phyloP scores from a whole-genome alignment of 1,284 basidiomycete species.

The Puccinia triticina region DNA sequence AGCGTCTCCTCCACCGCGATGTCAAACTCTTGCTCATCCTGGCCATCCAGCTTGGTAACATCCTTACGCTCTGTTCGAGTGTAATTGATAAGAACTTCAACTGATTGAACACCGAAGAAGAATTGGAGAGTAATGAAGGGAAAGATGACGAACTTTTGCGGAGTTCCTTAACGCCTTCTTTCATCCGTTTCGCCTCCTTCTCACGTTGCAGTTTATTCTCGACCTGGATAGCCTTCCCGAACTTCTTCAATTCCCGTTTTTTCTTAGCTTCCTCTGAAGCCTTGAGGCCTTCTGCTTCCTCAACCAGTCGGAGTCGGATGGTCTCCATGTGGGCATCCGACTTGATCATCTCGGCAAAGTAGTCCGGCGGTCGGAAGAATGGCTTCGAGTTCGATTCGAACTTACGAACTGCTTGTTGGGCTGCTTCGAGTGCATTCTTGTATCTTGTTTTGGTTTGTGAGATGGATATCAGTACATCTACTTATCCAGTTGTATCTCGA shows the following conservation, averaged over 20 bases:
- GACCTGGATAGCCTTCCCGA: constrained; percentile 51
- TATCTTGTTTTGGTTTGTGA: constrained; percentile 67
- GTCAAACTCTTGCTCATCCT: constrained; percentile 47
- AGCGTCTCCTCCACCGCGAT: constrained; percentile 48
- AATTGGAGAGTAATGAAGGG: neutral
- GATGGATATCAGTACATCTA: neutral
- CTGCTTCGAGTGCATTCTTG: constrained; percentile 87
- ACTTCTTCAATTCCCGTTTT: constrained; percentile 48
- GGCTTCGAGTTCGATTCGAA: constrained; percentile 69
- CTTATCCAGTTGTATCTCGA: too few species aligned
- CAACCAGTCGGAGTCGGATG: constrained; percentile 84
- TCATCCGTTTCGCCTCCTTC: constrained; percentile 47
- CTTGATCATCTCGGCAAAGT: constrained; percentile 99
- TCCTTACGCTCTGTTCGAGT: constrained; percentile 50
- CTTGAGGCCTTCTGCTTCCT: constrained; percentile 66
- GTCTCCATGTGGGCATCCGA: constrained; percentile 97
- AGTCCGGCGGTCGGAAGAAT: constrained; percentile 91
- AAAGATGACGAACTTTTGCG: constrained; percentile 42
- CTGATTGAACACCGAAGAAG: neutral
- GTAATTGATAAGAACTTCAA: neutral
- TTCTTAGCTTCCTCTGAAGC: constrained; percentile 49
- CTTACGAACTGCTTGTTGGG: constrained; percentile 73
- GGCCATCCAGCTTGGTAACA: constrained; percentile 25
- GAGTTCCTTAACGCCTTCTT: constrained; percentile 49
- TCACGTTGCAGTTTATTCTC: constrained; percentile 45